Conservation (phyloP, 2,329 filamentous ascomycete genomes). For the Hypoxylon sp. region DNA sequence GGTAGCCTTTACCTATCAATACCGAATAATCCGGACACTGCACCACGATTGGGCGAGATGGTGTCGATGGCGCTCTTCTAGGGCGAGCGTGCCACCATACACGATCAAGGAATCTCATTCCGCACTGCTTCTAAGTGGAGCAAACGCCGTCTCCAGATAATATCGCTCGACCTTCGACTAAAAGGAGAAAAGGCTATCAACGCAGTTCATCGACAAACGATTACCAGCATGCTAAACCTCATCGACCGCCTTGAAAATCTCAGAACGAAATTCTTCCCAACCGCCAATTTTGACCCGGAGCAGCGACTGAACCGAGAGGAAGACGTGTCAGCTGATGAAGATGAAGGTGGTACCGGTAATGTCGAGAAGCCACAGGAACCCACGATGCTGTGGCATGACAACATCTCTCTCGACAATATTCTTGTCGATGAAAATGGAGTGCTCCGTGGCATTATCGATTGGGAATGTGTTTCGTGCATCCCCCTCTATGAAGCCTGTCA, state of each 20-base stretch:
- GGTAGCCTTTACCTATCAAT: slow-evolving; percentile 47
- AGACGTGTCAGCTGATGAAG: slow-evolving; percentile 20
- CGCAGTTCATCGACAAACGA: slow-evolving; percentile 20
- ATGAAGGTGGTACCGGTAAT: neutral
- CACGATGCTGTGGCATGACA: slow-evolving; percentile 50
- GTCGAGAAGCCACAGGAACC: slow-evolving; percentile 16
- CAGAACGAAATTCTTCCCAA: slow-evolving; percentile 34
- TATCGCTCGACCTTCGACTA: slow-evolving; percentile 38
- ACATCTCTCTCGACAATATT: slow-evolving; percentile 51
- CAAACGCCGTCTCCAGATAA: slow-evolving; percentile 36
- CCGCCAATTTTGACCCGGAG: neutral
- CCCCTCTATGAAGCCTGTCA: slow-evolving; percentile 50
- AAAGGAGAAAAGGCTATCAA: slow-evolving; percentile 12
- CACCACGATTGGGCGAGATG: slow-evolving; percentile 40
- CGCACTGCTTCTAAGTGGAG: slow-evolving; percentile 39
- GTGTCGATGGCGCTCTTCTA: slow-evolving; percentile 49
- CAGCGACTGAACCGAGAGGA: neutral
- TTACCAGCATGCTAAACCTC: slow-evolving; percentile 36
- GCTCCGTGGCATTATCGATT: slow-evolving; percentile 51
- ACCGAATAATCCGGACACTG: neutral
- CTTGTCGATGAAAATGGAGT: slow-evolving; percentile 50
- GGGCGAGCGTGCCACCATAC: slow-evolving; percentile 41
- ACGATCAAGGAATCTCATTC: slow-evolving; percentile 39
- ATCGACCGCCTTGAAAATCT: slow-evolving; percentile 40
- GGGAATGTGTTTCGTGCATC: slow-evolving; percentile 50